phyloP scores from a whole-genome alignment of 306 rosid species.

The Malus sylvestris region DNA sequence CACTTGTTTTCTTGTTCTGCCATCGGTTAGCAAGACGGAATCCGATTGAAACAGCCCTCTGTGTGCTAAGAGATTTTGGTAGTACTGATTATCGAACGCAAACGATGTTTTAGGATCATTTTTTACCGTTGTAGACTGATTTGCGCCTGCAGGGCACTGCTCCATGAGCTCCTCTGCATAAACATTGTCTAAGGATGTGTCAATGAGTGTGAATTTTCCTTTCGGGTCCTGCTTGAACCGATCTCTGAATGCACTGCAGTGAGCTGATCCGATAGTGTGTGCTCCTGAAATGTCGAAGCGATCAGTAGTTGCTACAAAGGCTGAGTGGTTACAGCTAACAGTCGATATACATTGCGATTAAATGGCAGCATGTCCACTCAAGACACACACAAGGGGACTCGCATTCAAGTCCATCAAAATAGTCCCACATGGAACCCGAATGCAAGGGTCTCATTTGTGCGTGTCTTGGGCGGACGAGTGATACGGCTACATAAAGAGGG shows the following conservation, averaged over 20 bases:
- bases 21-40: constrained; percentile 43
- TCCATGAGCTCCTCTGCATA: constrained; percentile 59
- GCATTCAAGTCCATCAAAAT: too few relatives aligned
- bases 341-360: background rate
- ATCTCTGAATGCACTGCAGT: constrained; percentile 63
- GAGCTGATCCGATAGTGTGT: constrained; percentile 76
- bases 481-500: background rate
- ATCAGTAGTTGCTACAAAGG: background rate
- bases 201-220: constrained; percentile 49
- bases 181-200: constrained; percentile 44
- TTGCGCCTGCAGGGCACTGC: constrained; percentile 41
- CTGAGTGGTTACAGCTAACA: background rate
- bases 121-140: constrained; percentile 39
- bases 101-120: constrained; percentile 63
- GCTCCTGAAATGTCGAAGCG: constrained; percentile 44
- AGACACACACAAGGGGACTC: too few relatives aligned
- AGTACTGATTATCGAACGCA: constrained; percentile 70
- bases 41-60: constrained; percentile 75
- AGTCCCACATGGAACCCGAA: too few relatives aligned
- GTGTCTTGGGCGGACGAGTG: too few relatives aligned
- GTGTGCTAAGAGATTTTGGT: constrained; percentile 44
- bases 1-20: constrained; percentile 41
- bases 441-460: too few relatives aligned
- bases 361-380: background rate
- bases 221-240: constrained; percentile 49